Conservation (phyloP, 106 monocot genomes). For the Dendrobium huoshanense region DNA sequence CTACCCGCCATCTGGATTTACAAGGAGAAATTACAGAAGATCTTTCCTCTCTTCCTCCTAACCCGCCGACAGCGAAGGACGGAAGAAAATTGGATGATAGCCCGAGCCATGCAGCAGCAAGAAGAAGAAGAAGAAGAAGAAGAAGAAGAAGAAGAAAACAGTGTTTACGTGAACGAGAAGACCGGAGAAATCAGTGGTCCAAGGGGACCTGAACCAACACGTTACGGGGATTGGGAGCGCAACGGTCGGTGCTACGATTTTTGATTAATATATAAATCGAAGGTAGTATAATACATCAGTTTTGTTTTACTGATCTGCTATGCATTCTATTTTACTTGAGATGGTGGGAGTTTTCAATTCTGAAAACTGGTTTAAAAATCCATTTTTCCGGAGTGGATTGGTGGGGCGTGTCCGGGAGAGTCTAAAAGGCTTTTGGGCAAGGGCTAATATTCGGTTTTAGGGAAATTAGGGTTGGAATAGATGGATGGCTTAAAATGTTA, state of each 20-base stretch:
- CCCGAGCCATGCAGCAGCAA: not conserved
- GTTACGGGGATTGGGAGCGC: constrained; percentile 83
- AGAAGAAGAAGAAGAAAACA: constrained; percentile 17
- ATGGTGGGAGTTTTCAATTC: not conserved
- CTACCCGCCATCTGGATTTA: not conserved
- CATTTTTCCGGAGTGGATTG: not conserved
- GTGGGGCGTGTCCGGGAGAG: not conserved
- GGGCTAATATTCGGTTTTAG: not conserved
- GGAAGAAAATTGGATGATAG: not conserved
- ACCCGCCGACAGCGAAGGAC: not conserved
- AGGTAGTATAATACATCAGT: not conserved
- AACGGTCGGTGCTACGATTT: constrained; percentile 83
- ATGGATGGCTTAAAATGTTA: not conserved
- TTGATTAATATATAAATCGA: constrained; percentile 20
- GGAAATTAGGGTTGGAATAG: not conserved
- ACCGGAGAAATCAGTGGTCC: constrained; percentile 82
- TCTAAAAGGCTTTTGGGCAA: not conserved
- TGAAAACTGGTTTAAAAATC: not conserved
- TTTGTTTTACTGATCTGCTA: not conserved
- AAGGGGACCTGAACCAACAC: constrained; percentile 75
- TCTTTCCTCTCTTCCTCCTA: not conserved
- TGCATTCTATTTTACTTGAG: not conserved
- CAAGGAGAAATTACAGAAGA: not conserved
- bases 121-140: constrained; percentile 20
- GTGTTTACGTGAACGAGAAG: constrained; percentile 43